phyloP scores from a whole-genome alignment of 805 yeast species.

The Yueomyces sinensis region DNA sequence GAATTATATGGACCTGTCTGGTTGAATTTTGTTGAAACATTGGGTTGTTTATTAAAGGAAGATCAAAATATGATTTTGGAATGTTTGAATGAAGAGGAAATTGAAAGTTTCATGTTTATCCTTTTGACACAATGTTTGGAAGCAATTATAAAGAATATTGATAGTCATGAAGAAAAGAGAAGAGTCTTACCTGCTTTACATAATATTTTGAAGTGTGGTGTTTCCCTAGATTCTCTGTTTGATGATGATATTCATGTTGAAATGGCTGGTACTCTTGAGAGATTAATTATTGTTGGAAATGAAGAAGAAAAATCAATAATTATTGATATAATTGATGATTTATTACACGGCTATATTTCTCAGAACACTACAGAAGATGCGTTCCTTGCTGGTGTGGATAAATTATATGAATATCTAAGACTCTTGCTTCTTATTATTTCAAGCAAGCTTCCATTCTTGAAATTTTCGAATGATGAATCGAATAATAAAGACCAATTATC shows the following conservation, averaged over 20 bases:
- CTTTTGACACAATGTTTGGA: slow-evolving; percentile 77
- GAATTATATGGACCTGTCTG: slow-evolving; percentile 39
- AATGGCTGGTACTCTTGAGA: slow-evolving; percentile 59
- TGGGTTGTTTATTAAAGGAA: slow-evolving; percentile 48
- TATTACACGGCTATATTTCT: slow-evolving; percentile 32
- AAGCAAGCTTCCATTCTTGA: slow-evolving; percentile 44
- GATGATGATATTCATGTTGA: slow-evolving; percentile 62
- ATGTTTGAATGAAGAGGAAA: slow-evolving; percentile 38
- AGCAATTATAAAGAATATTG: slow-evolving; percentile 36
- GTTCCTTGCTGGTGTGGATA: slow-evolving; percentile 50
- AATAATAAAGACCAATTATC: slow-evolving; percentile 1
- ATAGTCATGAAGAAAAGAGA: slow-evolving; percentile 15
- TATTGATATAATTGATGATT: slow-evolving; percentile 42
- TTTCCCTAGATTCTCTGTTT: slow-evolving; percentile 47
- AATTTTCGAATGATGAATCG: slow-evolving; percentile 23
- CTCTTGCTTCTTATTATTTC: slow-evolving; percentile 53
- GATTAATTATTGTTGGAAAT: slow-evolving; percentile 49
- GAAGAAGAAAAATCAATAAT: slow-evolving; percentile 34
- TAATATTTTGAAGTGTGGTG: slow-evolving; percentile 41
- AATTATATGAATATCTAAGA: slow-evolving; percentile 68
- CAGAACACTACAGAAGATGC: slow-evolving; percentile 25
- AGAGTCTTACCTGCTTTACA: slow-evolving; percentile 38
- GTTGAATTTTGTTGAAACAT: slow-evolving; percentile 66
- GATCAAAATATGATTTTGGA: slow-evolving; percentile 32
- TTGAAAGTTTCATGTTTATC: slow-evolving; percentile 58